Percentiles rank a stretch among this genome's conserved stretches.
These are phyloP conservation scores for Claviceps citrina DNA, from an alignment of 2,329 filamentous ascomycete genomes.

Conservation along the genomic window DNA sequence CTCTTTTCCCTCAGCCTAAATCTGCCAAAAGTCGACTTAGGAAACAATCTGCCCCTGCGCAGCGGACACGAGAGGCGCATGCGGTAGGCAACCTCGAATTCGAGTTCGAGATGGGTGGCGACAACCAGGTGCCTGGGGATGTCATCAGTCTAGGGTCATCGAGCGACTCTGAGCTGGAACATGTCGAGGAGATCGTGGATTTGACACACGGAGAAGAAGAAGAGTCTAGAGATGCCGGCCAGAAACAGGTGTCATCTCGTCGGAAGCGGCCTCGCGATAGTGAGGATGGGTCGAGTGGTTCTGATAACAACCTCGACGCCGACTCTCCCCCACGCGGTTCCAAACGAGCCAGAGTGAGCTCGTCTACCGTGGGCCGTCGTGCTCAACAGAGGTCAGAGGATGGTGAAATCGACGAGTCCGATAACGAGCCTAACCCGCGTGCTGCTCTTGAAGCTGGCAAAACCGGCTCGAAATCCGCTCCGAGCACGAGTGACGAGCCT, in stretches of 20 bases:
- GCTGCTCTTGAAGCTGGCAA: constrained; percentile 5
- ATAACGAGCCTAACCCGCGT: constrained; percentile 5
- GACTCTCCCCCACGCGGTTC: constrained; percentile 2
- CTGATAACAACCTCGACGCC: neutral
- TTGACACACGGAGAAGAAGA: neutral
- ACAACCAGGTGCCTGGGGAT: constrained; percentile 1
- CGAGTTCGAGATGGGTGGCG: neutral
- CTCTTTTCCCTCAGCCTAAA: neutral
- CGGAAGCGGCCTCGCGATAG: constrained; percentile 2
- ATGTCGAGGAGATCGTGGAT: neutral
- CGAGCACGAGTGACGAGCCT: neutral
- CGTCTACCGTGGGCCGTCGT: constrained; percentile 1
- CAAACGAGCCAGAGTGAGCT: constrained; percentile 11
- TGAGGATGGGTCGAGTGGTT: constrained; percentile 2
- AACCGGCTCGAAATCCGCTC: neutral
- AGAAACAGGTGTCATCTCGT: neutral
- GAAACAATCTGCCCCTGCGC: neutral
- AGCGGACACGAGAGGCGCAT: neutral
- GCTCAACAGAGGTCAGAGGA: constrained; percentile 12
- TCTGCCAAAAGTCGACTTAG: neutral
- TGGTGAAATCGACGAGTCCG: constrained; percentile 17
- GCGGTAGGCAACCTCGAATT: neutral
- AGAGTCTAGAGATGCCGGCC: neutral
- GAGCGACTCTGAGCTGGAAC: constrained; percentile 2
- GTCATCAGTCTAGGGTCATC: constrained; percentile 3